These are phyloP conservation scores for Mycena sanguinolenta DNA, from an alignment of 768 basidiomycete species.

Conservation along the genomic window DNA sequence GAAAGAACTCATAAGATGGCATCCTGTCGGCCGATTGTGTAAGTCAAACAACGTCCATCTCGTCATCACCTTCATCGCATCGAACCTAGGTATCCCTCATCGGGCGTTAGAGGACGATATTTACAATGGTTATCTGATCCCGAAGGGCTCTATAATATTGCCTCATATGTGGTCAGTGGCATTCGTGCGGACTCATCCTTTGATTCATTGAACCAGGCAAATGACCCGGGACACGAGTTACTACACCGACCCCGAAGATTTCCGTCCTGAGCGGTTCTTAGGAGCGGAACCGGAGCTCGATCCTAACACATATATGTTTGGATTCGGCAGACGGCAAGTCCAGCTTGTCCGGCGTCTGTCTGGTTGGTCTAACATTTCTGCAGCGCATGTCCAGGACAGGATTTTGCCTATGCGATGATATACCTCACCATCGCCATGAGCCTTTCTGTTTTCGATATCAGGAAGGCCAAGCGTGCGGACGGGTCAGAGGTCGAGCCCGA, in stretches of 20 bases:
- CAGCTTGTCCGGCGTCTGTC: not conserved
- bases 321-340: conserved; percentile 58
- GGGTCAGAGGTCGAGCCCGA: conserved; percentile 49
- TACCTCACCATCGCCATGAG: conserved; percentile 46
- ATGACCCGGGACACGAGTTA: conserved; percentile 41
- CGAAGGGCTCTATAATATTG: conserved; percentile 30
- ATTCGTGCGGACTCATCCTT: not conserved
- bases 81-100: conserved; percentile 29
- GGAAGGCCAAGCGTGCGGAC: conserved; percentile 39
- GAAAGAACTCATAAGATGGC: conserved; percentile 49
- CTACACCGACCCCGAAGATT: conserved; percentile 44
- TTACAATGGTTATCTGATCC: conserved; percentile 38
- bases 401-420: conserved; percentile 45
- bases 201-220: conserved; percentile 33
- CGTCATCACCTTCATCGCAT: conserved; percentile 1
- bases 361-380: not conserved
- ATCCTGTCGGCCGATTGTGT: conserved; percentile 46
- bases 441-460: conserved; percentile 45
- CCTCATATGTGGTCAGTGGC: conserved; percentile 28
- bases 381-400: conserved; percentile 46
- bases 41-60: conserved; percentile 24
- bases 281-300: conserved; percentile 47
- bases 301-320: conserved; percentile 56
- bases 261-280: conserved; percentile 56
- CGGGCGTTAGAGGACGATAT: conserved; percentile 39